Conservation (phyloP, 2,329 filamentous ascomycete species). For the Pseudogymnoascus sp. region DNA sequence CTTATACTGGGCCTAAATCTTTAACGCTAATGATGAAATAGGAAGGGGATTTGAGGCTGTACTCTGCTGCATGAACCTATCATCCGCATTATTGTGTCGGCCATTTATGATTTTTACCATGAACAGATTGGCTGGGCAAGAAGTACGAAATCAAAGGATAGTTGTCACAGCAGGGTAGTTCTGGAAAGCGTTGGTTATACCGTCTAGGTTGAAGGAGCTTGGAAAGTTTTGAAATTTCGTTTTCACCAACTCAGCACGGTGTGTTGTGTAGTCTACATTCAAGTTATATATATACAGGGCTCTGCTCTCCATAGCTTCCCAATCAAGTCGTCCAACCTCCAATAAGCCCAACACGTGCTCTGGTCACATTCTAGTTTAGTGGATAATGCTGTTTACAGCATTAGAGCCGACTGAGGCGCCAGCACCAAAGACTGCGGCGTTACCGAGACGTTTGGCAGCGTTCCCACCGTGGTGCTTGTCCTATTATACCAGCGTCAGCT, state of each 20-base stretch:
- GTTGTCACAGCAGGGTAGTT: neutral
- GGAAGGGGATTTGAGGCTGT: neutral
- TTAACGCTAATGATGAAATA: conserved; percentile 33
- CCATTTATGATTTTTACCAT: neutral
- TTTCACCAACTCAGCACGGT: too few relatives aligned
- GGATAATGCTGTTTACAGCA: neutral
- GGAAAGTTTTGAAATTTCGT: neutral
- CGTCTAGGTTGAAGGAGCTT: neutral
- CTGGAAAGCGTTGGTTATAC: neutral
- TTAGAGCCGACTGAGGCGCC: neutral
- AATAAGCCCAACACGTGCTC: conserved; percentile 21
- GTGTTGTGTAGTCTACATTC: neutral
- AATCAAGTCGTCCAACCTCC: neutral
- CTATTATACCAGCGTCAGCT: neutral
- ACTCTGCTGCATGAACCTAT: neutral
- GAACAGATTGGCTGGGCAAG: neutral
- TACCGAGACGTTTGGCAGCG: neutral
- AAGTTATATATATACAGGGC: neutral
- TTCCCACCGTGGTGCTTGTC: neutral
- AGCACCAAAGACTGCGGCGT: neutral
- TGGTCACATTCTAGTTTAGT: conserved; percentile 29
- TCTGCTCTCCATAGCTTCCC: neutral
- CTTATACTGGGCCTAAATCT: conserved; percentile 30
- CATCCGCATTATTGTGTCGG: neutral
- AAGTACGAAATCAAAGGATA: neutral